These are phyloP conservation scores for Xylaria hypoxylon DNA, from an alignment of 2,329 filamentous ascomycete species.

Conservation along the genomic window DNA sequence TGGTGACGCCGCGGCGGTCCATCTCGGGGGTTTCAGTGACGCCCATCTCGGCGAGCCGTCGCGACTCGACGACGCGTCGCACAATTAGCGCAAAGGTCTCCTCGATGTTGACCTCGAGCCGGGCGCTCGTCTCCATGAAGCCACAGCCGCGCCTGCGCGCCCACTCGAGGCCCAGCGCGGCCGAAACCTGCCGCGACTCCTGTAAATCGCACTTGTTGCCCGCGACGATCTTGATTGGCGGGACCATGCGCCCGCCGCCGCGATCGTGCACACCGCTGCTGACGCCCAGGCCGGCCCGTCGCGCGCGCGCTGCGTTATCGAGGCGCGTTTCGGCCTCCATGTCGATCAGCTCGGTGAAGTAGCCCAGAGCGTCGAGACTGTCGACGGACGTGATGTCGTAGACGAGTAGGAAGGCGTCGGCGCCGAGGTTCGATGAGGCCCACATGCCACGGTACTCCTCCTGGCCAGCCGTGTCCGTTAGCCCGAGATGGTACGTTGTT, in stretches of 20 bases:
- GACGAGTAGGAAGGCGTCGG: conserved; percentile 86
- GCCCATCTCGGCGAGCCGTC: conserved; percentile 63
- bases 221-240: conserved; percentile 84
- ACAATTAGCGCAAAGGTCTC: conserved; percentile 84
- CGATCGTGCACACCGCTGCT: conserved; percentile 47
- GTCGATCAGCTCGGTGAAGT: conserved; percentile 86
- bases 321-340: conserved; percentile 79
- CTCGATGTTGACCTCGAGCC: conserved; percentile 88
- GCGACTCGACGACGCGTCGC: conserved; percentile 69
- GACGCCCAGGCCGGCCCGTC: conserved; percentile 56
- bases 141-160: conserved; percentile 77
- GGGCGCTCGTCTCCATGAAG: conserved; percentile 90
- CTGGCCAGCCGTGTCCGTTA: conserved; percentile 89
- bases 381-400: conserved; percentile 83
- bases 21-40: conserved; percentile 57
- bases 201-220: conserved; percentile 89
- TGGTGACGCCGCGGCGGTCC: conserved; percentile 67
- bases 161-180: conserved; percentile 80
- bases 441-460: conserved; percentile 91
- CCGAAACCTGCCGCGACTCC: conserved; percentile 74
- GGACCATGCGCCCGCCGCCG: conserved; percentile 64
- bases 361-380: conserved; percentile 77
- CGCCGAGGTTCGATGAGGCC: conserved; percentile 80
- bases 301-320: conserved; percentile 69
- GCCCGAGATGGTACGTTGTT: conserved; percentile 79